A percentile compares a stretch with the other conserved stretches of the same genome.
phyloP scores from a whole-genome alignment of 805 yeast genomes.

The Metschnikowia amazonensis region DNA sequence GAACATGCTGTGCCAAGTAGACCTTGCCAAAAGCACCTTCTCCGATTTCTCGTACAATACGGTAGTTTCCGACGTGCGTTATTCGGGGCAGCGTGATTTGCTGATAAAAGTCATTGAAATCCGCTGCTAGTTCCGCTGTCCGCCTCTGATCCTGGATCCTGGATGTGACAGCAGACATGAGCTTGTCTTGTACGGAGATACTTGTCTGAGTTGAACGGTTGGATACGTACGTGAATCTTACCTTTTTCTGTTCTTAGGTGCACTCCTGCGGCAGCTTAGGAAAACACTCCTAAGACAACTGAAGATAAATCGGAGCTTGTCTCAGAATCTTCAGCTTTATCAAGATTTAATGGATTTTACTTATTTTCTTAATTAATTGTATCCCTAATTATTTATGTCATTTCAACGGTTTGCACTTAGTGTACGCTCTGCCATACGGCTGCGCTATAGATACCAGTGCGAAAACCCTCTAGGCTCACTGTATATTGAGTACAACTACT shows the following conservation, averaged over 20 bases:
- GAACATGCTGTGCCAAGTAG: conserved; percentile 73
- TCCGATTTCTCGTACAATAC: conserved; percentile 70
- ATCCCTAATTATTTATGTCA: neutral
- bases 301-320: neutral
- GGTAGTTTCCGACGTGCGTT: conserved; percentile 76
- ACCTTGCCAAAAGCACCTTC: conserved; percentile 93
- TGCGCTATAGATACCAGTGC: neutral
- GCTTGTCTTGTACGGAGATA: conserved; percentile 2
- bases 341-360: neutral
- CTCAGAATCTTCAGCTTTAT: neutral
- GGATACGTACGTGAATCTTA: neutral
- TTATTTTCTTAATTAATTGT: neutral
- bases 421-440: neutral
- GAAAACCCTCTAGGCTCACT: neutral
- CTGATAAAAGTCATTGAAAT: conserved; percentile 56
- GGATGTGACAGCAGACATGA: conserved; percentile 15
- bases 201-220: neutral
- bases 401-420: neutral
- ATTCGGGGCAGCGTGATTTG: conserved; percentile 45
- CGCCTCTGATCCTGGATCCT: conserved; percentile 34
- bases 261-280: conserved; percentile 2
- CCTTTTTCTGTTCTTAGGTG: conserved; percentile 3
- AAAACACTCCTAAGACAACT: neutral
- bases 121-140: conserved; percentile 55
- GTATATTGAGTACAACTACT: neutral